Base-by-base conservation (phyloP, 192 early-diverging fungal genomes). In the Glomus cerebriforme region DNA sequence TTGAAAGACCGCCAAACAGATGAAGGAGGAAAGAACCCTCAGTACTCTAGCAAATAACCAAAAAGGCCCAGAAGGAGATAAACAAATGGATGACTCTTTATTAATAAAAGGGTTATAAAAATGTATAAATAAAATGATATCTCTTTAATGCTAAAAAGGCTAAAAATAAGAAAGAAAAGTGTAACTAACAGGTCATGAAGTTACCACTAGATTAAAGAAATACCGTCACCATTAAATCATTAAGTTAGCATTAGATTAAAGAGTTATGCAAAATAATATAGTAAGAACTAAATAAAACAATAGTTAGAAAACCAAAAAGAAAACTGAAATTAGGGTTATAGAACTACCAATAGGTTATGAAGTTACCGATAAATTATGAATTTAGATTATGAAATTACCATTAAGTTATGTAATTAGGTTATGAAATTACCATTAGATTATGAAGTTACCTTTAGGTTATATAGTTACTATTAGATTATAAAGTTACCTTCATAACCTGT, bases 401-500 rank as follows among this genome's bases (percentile, higher is more conserved):
- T 60, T 60, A 60, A 60, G 9, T 60, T 60, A 60, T 60, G 12
- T 7, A 26, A 12, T 60, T n/a, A n/a, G n/a, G n/a, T n/a, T n/a
- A n/a, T n/a, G n/a, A n/a, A n/a, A n/a, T n/a, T n/a, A n/a, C n/a
- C n/a, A n/a, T n/a, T n/a, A n/a, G n/a, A n/a, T n/a, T n/a, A n/a
- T n/a, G n/a, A n/a, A n/a, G n/a, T n/a, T n/a, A n/a, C n/a, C n/a
- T n/a, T n/a, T n/a, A n/a, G n/a, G n/a, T n/a, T n/a, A n/a, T n/a
- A n/a, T n/a, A n/a, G n/a, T n/a, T n/a, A n/a, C n/a, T 60, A 60
- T n/a, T n/a, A n/a, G n/a, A n/a, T n/a, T n/a, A n/a, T n/a, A n/a
- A n/a, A n/a, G n/a, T n/a, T n/a, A n/a, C 12, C 59, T 60, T 24
- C 59, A 60, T 60, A 60, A 60, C 59, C 59, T 60, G 59, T 60